Evolutionary conservation across 2,329 filamentous ascomycete species (phyloP).

Genomic region (Juglanconis oblonga): DNA sequence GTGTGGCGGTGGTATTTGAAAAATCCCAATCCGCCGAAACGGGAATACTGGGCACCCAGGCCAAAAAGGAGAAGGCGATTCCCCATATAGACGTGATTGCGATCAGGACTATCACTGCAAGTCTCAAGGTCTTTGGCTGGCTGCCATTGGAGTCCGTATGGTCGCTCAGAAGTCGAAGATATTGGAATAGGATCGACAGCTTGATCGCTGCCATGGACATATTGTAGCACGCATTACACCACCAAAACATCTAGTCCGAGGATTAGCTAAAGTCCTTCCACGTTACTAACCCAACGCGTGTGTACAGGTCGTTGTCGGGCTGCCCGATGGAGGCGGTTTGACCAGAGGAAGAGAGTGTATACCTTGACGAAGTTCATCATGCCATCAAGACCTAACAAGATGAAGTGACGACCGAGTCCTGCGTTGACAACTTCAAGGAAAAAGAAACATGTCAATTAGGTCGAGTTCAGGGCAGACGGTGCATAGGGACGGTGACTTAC

Average conservation of each 20-base stretch:
- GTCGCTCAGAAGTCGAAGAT: constrained; percentile 22
- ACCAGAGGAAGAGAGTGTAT: neutral
- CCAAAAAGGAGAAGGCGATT: constrained; percentile 20
- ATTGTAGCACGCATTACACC: constrained; percentile 23
- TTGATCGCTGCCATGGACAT: constrained; percentile 24
- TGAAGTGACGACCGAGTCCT: constrained; percentile 9
- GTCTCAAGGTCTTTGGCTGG: constrained; percentile 19
- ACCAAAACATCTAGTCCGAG: constrained; percentile 15
- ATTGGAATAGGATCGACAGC: constrained; percentile 25
- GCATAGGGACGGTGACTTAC: neutral
- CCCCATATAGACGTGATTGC: constrained; percentile 22
- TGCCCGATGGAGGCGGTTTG: neutral
- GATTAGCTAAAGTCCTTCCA: neutral
- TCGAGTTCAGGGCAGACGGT: neutral
- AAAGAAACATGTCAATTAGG: neutral
- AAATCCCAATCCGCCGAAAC: constrained; percentile 22
- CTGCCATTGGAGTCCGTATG: constrained; percentile 17
- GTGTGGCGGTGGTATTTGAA: neutral
- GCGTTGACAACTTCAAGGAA: constrained; percentile 3
- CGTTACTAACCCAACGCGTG: neutral
- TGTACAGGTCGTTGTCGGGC: too few species aligned
- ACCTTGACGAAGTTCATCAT: constrained; percentile 13
- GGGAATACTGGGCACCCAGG: constrained; percentile 24
- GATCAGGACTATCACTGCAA: constrained; percentile 18
- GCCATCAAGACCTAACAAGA: constrained; percentile 1